Evolutionary conservation across 495 filamentous ascomycete species (phyloP).

Genomic region (Terfezia boudieri): DNA sequence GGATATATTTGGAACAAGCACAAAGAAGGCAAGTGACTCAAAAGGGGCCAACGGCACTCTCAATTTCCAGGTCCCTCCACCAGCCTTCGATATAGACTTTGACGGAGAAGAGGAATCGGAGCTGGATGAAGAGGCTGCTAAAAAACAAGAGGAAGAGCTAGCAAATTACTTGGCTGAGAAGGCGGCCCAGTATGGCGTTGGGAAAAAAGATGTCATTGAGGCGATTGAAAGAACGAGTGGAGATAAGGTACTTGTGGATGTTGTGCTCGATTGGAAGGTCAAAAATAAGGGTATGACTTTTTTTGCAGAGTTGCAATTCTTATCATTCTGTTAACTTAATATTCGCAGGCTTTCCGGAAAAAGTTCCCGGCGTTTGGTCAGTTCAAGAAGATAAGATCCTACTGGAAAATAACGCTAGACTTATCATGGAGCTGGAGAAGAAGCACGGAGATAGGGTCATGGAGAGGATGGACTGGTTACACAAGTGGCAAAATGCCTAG

Average conservation of each 20-base stretch:
- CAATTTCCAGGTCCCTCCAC: too few species aligned
- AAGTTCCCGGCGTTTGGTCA: not conserved
- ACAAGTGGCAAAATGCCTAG: not conserved
- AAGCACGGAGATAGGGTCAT: not conserved
- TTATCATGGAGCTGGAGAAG: not conserved
- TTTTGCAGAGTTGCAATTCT: too few species aligned
- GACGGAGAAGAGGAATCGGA: too few species aligned
- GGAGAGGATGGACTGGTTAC: not conserved
- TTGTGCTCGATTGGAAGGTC: not conserved
- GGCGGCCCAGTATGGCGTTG: not conserved
- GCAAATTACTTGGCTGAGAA: not conserved
- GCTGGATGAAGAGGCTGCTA: not conserved
- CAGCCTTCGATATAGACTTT: too few species aligned
- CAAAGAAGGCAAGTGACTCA: too few species aligned
- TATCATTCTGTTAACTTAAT: not conserved
- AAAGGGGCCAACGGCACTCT: too few species aligned
- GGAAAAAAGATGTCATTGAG: not conserved
- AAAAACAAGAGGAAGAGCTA: not conserved
- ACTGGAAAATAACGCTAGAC: not conserved
- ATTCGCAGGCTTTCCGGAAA: not conserved
- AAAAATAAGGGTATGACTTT: too few species aligned
- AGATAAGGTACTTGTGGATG: not conserved
- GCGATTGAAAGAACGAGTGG: not conserved
- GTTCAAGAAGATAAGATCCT: not conserved
- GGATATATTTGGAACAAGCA: too few species aligned